Evolutionary conservation across 75 land plant species (phyloP).

Genomic region (Sequoiadendron giganteum): DNA sequence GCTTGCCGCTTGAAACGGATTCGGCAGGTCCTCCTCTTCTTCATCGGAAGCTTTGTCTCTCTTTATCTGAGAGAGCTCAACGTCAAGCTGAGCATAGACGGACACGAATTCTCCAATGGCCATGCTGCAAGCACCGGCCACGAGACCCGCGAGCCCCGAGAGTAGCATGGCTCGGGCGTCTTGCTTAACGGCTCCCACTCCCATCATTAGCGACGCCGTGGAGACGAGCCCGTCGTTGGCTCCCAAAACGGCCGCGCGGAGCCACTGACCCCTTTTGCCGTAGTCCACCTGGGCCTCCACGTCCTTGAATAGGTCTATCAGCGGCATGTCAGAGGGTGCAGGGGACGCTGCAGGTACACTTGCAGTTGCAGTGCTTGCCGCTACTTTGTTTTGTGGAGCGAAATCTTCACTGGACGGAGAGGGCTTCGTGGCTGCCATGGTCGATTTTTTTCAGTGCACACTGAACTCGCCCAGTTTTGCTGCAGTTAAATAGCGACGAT

Average conservation of each 20-base stretch:
- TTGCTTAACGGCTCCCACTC: constrained; percentile 33
- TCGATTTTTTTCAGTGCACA: not conserved
- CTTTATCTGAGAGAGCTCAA: constrained; percentile 22
- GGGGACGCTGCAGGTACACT: not conserved
- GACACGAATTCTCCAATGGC: constrained; percentile 58
- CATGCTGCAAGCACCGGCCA: constrained; percentile 53
- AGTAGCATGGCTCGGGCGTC: constrained; percentile 20
- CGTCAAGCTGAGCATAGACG: constrained; percentile 46
- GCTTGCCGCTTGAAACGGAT: constrained; percentile 69
- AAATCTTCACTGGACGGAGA: not conserved
- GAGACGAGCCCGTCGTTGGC: constrained; percentile 62
- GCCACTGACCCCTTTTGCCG: constrained; percentile 46
- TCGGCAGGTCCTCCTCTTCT: constrained; percentile 31
- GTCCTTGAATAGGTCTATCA: not conserved
- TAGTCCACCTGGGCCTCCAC: constrained; percentile 15
- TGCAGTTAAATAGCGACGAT: not conserved
- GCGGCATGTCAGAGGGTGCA: not conserved
- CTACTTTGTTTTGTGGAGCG: not conserved
- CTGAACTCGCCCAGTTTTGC: not conserved
- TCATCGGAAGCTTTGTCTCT: not conserved
- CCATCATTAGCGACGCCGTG: constrained; percentile 45
- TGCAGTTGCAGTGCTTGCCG: not conserved
- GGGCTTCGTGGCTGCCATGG: not conserved
- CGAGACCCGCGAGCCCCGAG: constrained; percentile 44
- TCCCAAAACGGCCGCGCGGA: constrained; percentile 47